These are phyloP conservation scores for Calonectria pteridis DNA, from an alignment of 2,329 filamentous ascomycete genomes.

Conservation along the genomic window DNA sequence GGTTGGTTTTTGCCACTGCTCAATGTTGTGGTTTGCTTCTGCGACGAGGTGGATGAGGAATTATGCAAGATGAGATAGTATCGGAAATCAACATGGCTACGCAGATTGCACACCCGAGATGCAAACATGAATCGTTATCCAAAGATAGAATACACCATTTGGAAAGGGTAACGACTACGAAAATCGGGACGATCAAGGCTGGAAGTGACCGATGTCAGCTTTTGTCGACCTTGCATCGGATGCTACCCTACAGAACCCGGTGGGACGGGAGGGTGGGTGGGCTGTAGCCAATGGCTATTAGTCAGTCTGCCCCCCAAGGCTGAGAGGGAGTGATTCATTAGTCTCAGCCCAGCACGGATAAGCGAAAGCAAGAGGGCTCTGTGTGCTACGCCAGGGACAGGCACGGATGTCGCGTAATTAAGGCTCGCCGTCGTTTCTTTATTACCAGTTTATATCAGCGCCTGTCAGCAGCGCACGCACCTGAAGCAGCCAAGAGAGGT, in stretches of 20 bases:
- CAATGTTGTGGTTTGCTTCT: neutral
- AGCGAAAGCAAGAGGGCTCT: neutral
- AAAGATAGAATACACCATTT: neutral
- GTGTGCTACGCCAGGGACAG: neutral
- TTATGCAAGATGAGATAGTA: neutral
- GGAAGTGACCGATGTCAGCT: neutral
- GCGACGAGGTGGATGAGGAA: neutral
- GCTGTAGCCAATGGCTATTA: neutral
- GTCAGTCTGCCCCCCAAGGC: neutral
- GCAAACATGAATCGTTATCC: neutral
- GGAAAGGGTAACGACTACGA: neutral
- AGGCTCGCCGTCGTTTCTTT: neutral
- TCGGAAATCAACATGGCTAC: neutral
- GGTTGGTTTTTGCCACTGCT: neutral
- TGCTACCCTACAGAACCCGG: constrained; percentile 3
- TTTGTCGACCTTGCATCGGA: neutral
- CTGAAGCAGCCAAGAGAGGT: neutral
- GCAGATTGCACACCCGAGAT: neutral
- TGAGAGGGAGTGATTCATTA: neutral
- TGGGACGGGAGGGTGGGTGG: neutral
- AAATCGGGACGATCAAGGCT: neutral
- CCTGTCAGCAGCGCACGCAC: neutral
- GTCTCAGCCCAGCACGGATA: neutral
- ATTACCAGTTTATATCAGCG: neutral
- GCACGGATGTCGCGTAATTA: neutral